These are phyloP conservation scores for Phytopythium chamaehyphon DNA, from an alignment of 352 stramenopile genomes.

Conservation along the genomic window DNA sequence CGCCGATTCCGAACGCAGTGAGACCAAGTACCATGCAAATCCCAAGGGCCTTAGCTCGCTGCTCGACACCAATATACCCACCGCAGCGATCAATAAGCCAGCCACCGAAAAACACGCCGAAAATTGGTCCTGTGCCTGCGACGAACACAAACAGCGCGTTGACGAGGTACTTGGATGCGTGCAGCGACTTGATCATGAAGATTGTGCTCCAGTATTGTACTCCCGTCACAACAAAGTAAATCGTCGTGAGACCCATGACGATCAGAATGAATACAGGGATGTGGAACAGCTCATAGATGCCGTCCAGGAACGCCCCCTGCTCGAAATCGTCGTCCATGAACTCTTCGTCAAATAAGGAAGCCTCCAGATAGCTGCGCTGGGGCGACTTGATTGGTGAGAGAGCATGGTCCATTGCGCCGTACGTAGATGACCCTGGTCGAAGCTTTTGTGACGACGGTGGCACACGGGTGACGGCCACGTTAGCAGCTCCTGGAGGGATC, in stretches of 20 bases:
- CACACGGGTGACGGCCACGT: slow-evolving; percentile 17
- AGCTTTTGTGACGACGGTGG: slow-evolving; percentile 18
- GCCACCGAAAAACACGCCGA: slow-evolving; percentile 78
- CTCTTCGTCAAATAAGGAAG: slow-evolving; percentile 67
- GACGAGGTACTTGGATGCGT: slow-evolving; percentile 79
- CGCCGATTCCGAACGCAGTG: slow-evolving; percentile 57
- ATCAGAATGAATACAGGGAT: slow-evolving; percentile 79
- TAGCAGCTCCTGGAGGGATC: not conserved
- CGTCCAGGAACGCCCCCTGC: slow-evolving; percentile 61
- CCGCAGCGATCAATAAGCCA: slow-evolving; percentile 76
- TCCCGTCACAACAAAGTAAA: slow-evolving; percentile 86
- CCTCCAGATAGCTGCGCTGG: slow-evolving; percentile 50
- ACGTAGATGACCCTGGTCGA: slow-evolving; percentile 22
- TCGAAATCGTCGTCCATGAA: slow-evolving; percentile 66
- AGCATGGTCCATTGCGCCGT: slow-evolving; percentile 50
- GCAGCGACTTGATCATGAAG: slow-evolving; percentile 85
- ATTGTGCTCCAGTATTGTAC: slow-evolving; percentile 88
- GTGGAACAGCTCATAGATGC: slow-evolving; percentile 52
- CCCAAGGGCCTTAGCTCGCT: slow-evolving; percentile 67
- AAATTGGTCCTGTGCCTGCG: slow-evolving; percentile 70
- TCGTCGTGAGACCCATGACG: slow-evolving; percentile 67
- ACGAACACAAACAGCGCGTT: slow-evolving; percentile 82
- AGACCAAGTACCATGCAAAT: slow-evolving; percentile 77
- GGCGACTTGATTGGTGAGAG: slow-evolving; percentile 35
- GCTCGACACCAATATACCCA: slow-evolving; percentile 73